phyloP scores from a whole-genome alignment of 192 early-diverging fungal genomes.

The Coemansia sp. region DNA sequence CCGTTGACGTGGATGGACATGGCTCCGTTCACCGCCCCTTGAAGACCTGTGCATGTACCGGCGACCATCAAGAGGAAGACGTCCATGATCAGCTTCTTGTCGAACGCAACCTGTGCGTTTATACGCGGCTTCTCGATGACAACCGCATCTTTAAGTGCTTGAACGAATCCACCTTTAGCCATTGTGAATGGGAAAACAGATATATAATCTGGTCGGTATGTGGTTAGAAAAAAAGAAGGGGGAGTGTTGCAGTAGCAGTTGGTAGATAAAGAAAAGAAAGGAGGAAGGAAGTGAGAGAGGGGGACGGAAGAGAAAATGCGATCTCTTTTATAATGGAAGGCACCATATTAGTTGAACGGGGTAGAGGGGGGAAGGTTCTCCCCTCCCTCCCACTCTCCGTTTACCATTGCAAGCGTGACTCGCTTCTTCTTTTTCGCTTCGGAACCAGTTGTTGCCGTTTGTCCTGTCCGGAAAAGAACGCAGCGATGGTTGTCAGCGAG shows the following conservation, averaged over 20 bases:
- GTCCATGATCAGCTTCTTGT: constrained; percentile 51
- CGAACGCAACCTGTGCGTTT: constrained; percentile 34
- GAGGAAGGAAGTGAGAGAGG: neutral
- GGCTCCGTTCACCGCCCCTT: constrained; percentile 51
- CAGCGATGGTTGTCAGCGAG: neutral
- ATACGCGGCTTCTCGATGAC: constrained; percentile 47
- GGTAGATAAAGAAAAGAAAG: neutral
- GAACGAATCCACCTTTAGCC: constrained; percentile 36
- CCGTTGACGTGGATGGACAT: constrained; percentile 51
- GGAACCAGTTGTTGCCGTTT: too few species aligned
- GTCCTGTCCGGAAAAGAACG: neutral
- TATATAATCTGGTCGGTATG: too few species aligned
- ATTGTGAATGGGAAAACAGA: constrained; percentile 10
- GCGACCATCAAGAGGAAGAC: constrained; percentile 46
- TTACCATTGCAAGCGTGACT: neutral
- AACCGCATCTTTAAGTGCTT: constrained; percentile 41
- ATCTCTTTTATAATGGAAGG: neutral
- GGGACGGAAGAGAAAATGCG: neutral
- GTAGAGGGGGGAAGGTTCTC: neutral
- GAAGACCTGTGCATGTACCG: constrained; percentile 37
- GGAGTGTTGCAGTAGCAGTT: neutral
- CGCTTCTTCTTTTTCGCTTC: neutral
- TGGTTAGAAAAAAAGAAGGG: neutral
- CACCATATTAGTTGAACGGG: neutral
- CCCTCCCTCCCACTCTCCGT: neutral